Conservation (phyloP, 805 yeast genomes). For the Metschnikowia rubicola region DNA sequence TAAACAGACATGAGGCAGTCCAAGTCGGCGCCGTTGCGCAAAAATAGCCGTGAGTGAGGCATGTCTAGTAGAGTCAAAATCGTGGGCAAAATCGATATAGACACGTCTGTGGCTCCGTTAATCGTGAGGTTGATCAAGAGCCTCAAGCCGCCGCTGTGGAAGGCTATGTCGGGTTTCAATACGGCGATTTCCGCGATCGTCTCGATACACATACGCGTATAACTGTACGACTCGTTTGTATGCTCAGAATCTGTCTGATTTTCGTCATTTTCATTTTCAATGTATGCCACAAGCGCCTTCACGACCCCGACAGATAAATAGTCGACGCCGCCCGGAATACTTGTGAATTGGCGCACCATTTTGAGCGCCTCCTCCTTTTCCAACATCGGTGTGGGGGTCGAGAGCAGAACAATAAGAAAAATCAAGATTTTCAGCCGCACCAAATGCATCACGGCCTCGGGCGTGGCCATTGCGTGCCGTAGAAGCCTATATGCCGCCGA, state of each 20-base stretch:
- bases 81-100: slow-evolving; percentile 35
- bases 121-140: slow-evolving; percentile 39
- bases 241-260: slow-evolving; percentile 1
- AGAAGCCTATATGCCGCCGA: slow-evolving; percentile 76
- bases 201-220: slow-evolving; percentile 37
- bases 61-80: slow-evolving; percentile 55
- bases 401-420: slow-evolving; percentile 60
- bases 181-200: slow-evolving; percentile 37
- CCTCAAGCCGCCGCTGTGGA: slow-evolving; percentile 54
- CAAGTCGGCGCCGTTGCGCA: slow-evolving; percentile 62
- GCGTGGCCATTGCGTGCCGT: slow-evolving; percentile 56
- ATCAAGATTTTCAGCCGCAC: slow-evolving; percentile 56
- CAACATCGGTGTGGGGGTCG: slow-evolving; percentile 50
- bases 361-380: slow-evolving; percentile 80
- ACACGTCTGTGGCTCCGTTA: slow-evolving; percentile 19
- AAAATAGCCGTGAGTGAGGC: slow-evolving; percentile 48
- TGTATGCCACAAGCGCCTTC: slow-evolving; percentile 60
- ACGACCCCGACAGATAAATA: slow-evolving; percentile 61
- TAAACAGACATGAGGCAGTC: slow-evolving; percentile 64
- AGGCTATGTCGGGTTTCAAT: slow-evolving; percentile 39
- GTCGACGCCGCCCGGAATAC: slow-evolving; percentile 46
- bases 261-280: slow-evolving; percentile 39
- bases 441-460: slow-evolving; percentile 52
- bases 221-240: slow-evolving; percentile 5
- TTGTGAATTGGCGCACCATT: slow-evolving; percentile 59